A percentile compares a stretch with the other conserved stretches of the same genome.
Conservation (phyloP, 2,329 filamentous ascomycete species). For the Paramyrothecium sp. region DNA sequence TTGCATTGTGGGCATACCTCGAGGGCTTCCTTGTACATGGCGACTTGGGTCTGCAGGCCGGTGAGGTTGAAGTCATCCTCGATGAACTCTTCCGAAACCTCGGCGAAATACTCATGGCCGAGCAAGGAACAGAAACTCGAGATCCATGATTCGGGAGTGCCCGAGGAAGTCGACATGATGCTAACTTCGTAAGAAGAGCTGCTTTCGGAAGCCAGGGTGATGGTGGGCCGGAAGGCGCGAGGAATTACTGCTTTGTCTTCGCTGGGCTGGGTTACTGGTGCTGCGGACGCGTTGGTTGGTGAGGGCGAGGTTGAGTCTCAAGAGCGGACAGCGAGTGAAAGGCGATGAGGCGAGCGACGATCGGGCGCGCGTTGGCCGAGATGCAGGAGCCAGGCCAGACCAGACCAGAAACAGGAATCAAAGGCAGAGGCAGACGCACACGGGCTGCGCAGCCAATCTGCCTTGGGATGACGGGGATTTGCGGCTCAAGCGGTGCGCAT, state of each 20-base stretch:
- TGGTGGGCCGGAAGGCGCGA: neutral
- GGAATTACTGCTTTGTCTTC: neutral
- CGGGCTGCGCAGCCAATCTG: neutral
- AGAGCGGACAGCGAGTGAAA: neutral
- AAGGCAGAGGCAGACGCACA: too few relatives aligned
- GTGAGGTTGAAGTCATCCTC: constrained; percentile 99
- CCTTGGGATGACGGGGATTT: neutral
- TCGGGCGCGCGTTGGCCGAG: neutral
- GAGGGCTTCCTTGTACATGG: constrained; percentile 98
- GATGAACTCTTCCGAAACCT: constrained; percentile 98
- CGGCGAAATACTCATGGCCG: constrained; percentile 98
- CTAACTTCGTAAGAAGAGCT: neutral
- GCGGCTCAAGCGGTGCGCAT: neutral
- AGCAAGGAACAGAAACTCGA: constrained; percentile 93
- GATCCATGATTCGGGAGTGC: constrained; percentile 87
- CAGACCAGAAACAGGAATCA: too few relatives aligned
- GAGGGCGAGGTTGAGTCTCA: neutral
- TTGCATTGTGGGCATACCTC: constrained; percentile 55
- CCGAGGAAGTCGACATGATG: constrained; percentile 60
- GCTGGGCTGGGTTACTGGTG: neutral
- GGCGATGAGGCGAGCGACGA: neutral
- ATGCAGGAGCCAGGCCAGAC: too few relatives aligned
- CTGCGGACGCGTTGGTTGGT: neutral
- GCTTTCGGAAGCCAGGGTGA: neutral
- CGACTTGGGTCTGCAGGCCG: constrained; percentile 89